Base-by-base conservation (phyloP, 2,329 filamentous ascomycete species). In the Aschersonia sp. region DNA sequence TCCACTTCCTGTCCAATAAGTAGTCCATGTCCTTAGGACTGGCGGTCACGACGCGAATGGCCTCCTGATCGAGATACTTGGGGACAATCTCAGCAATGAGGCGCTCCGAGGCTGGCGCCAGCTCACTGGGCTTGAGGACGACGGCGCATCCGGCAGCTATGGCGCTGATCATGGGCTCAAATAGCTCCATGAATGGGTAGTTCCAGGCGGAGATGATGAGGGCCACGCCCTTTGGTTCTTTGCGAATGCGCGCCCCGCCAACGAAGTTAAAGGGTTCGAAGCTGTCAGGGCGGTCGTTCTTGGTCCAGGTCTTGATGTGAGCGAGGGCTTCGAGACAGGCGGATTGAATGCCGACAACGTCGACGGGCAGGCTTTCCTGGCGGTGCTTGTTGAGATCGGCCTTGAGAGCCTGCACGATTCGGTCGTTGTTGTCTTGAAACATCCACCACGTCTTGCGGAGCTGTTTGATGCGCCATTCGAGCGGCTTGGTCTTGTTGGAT, bases 161-260 rank as follows among this genome's bases (percentile, higher is more conserved):
- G 12, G 68, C 69, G 12, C 62, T 65, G 30, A 71, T 50, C 38
- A 69, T 53, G 28, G 68, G 68, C 47, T 64, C 59, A 0, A 72
- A 45, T 0, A 61, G 49, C 3, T 68, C 55, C 3, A 61, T 51
- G 45, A 72, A 55, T 1, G 70, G 69, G 20, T 65, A 72, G 50
- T 73, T 73, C 69, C 69, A 73, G 2, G 69, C 60, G 0, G 65
- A 64, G 29, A 73, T 66, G 42, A 73, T 63, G 7, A 73, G 59
- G 1, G 61, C 59, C 1, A 71, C 63, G 5, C 69, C 70, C 3
- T 65, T 56, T 1, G 70, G 69, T 51, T 72, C 68, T 45, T 66
- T 65, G 9, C 66, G 62, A 10, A 72, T 50, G 5, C 59, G 55
- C 0, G 64, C 57, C 5, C 57, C 51, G 28, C 58, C 58, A 20